Base-by-base conservation (phyloP, 768 basidiomycete genomes). In the Tephrocybe sp. region DNA sequence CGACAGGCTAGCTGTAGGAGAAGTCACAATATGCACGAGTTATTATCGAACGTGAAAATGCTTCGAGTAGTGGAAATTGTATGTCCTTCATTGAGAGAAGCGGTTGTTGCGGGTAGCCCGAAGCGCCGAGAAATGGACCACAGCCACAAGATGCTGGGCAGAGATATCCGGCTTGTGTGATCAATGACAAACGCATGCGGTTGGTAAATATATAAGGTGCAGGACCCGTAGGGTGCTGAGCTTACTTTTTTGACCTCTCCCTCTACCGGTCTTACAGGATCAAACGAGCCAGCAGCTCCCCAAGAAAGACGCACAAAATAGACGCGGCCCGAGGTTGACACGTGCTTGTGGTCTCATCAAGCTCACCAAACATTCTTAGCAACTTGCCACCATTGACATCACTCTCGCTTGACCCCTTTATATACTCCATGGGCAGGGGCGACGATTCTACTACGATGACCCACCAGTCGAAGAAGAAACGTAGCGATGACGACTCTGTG, bases 401-500 rank as follows among this genome's bases (percentile, higher is more conserved):
- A 52, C 49, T 28, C 48, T 38, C 47, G 43, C 52, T 43, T 54
- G 8, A 10, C 49, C 40, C 53, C 33, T 43, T 52, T 48, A 25
- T 32, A n/a, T 9, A 48, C 28, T 40, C 21, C 40, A 77, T 79
- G 75, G 74, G 75, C 61, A 80, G 78, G 65, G 69, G 73, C 54
- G 78, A 84, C 67, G 76, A 80, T 45, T 61, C 70, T 53, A 65
- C 73, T 44, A 53, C 73, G 41, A 77, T 79, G 64, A 66, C 78
- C 48, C 74, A 80, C 65, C 81, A 80, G 55, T 73, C 78, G 1
- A 91, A 88, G 78, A 93, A 93, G 79, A 90, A 90, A 69, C 85
- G 84, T 48, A 63, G 65, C 45, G 77, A 82, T 58, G 81, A 84
- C 44, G 88, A 88, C 51, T 73, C 79, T 49, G 60, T 81, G 12